Base-by-base conservation (phyloP, 768 basidiomycete species). In the Gymnopilus dilepis region DNA sequence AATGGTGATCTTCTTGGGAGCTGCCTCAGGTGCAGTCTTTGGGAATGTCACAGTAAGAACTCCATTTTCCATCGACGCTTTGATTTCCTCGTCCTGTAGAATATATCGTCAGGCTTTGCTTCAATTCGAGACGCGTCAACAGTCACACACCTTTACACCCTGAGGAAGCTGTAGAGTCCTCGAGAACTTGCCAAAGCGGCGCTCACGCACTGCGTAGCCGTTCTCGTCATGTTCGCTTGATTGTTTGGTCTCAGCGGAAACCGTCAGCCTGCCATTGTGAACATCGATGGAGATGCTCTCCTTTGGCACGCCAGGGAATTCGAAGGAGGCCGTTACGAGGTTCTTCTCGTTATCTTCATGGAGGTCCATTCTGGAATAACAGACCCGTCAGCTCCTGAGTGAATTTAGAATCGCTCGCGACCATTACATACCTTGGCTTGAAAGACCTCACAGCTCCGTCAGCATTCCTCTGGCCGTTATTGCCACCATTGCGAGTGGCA, bases 221-320 rank as follows among this genome's bases (percentile, higher is more conserved):
- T 65, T 65, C 28, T 76, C 76, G 2, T 82, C 73, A 33, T 72
- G 73, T 24, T 80, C 65, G 12, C 70, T 52, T 6, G 71, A 67
- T 41, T 67, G 48, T 43, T 71, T 76, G 22, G 67, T 74, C 72
- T 88, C 82, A 9, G 84, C 87, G 3, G 84, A 80, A 50, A 88
- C 68, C 45, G 71, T 81, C 52, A 88, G 80, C 2, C 77, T 73
- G 60, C 81, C 80, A 61, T 82, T 77, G 60, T 81, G 78, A 7
- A 85, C 66, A 57, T 87, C 85, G 64, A 88, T 80, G 51, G 73
- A 71, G 50, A 87, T 74, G 60, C 86, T 73, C 47, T 85, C 80
- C 31, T 82, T 80, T 58, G 73, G 73, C 38, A 87, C 28, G 19
- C 86, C 86, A 0, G 87, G 86, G 6, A 88, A 73, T 64, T 88